phyloP scores from a whole-genome alignment of 169 alveolate species.

The Cryptosporidium viatorum region DNA sequence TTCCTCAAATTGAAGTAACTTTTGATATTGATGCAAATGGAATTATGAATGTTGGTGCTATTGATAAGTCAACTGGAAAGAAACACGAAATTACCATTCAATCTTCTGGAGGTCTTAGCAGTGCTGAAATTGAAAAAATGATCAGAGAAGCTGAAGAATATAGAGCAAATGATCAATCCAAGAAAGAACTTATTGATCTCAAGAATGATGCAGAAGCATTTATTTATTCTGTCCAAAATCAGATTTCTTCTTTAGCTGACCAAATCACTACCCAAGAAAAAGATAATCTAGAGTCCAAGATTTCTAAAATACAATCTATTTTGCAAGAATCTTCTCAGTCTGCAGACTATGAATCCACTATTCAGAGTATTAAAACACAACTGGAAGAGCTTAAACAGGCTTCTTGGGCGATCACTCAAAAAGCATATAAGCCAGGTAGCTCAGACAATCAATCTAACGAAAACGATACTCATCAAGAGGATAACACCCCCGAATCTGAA shows the following conservation, averaged over 20 bases:
- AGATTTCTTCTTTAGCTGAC: slow-evolving; percentile 39
- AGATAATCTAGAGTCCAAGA: slow-evolving; percentile 10
- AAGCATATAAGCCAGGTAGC: background rate
- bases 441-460: background rate
- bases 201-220: slow-evolving; percentile 94
- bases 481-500: background rate
- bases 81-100: slow-evolving; percentile 95
- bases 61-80: slow-evolving; percentile 97
- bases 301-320: slow-evolving; percentile 1
- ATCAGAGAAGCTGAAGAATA: slow-evolving; percentile 96
- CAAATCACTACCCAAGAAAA: slow-evolving; percentile 22
- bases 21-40: slow-evolving; percentile 99
- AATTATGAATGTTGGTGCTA: slow-evolving; percentile 96
- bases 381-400: slow-evolving; percentile 40
- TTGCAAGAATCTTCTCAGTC: background rate
- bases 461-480: background rate
- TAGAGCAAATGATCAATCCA: slow-evolving; percentile 93
- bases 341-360: background rate
- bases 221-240: slow-evolving; percentile 90
- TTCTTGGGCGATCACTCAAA: slow-evolving; percentile 64
- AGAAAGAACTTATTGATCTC: slow-evolving; percentile 92
- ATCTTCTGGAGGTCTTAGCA: slow-evolving; percentile 96
- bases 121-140: slow-evolving; percentile 94
- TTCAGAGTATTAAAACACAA: slow-evolving; percentile 4
- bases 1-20: slow-evolving; percentile 95